Base-by-base conservation (phyloP, 257 asterid species). In the Scutellaria galericulata region DNA sequence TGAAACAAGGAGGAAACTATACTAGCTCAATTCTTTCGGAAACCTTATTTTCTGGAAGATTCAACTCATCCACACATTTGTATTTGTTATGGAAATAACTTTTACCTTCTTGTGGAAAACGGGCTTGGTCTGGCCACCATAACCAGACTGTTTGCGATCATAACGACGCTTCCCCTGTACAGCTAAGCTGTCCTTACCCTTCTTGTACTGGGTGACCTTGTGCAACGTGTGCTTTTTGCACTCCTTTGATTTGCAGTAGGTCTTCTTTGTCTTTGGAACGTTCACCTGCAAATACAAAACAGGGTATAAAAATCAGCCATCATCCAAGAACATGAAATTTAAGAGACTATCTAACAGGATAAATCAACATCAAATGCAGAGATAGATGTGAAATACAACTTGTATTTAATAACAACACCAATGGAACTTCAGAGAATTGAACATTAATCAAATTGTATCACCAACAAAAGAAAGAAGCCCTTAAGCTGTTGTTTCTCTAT, bases 101-200 rank as follows among this genome's bases (percentile, higher is more conserved):
- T 46, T 9, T 50, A 90, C 96, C 96, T 90, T 90, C 87, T 90
- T 90, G 92, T 90, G 96, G 82, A 90, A 90, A 46, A 90, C 92
- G 1, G 95, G 96, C 74, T 90, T 90, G 22, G 96, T 90, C 84
- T 90, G 96, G 10, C 96, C 96, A 75, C 96, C 96, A 80, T 90
- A 90, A 39, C 96, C 96, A 0, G 96, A 90, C 78, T 90, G 96
- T 78, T 90, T 90, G 53, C 96, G 90, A 48, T 90, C 96, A 46
- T 90, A 90, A 42, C 96, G 90, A 2, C 95, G 92, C 85, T 90
- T 90, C 9, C 96, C 96, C 68, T 87, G 92, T 18, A 77, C 96
- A 41, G 96, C 95, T 5, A 87, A 75, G 66, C 92, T 84, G 57
- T 87, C 94, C 64, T 90, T 87, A 0, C 94, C 96, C 72, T 87